These are phyloP conservation scores for Pugionium dolabratum DNA, from an alignment of 345 rosid genomes.

Conservation along the genomic window DNA sequence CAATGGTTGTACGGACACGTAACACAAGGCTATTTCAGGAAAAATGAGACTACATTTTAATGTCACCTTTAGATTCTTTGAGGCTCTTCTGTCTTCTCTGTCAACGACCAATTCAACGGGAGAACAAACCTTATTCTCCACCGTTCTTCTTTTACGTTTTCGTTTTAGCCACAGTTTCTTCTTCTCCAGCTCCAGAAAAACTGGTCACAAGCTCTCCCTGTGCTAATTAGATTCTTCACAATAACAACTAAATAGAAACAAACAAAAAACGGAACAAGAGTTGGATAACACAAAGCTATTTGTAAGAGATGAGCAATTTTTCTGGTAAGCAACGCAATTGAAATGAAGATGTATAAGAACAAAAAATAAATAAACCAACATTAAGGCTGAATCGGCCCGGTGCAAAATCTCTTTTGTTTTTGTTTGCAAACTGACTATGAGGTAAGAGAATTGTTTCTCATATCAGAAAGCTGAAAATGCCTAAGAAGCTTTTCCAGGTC, in stretches of 20 bases:
- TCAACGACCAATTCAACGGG: constrained; percentile 18
- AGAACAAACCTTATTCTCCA: constrained; percentile 14
- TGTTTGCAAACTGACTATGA: constrained; percentile 8
- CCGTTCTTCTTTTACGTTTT: constrained; percentile 20
- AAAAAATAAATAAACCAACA: background rate
- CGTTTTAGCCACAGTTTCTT: constrained; percentile 9
- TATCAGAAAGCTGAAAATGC: background rate
- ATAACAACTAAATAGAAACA: constrained; percentile 4
- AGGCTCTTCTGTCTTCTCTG: constrained; percentile 34
- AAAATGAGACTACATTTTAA: constrained; percentile 27
- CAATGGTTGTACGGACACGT: constrained; percentile 13
- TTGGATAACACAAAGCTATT: background rate
- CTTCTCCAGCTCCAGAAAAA: constrained; percentile 13
- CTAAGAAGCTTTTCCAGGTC: background rate
- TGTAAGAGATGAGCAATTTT: too few species aligned
- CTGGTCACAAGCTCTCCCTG: constrained; percentile 9
- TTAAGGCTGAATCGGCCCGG: constrained; percentile 1
- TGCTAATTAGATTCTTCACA: constrained; percentile 1
- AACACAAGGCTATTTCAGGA: constrained; percentile 36
- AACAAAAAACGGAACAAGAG: constrained; percentile 1
- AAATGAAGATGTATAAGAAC: constrained; percentile 4
- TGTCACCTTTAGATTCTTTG: constrained; percentile 32
- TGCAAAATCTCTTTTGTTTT: constrained; percentile 21
- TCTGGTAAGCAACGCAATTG: background rate
- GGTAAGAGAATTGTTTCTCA: constrained; percentile 28